Base-by-base conservation (phyloP, 139 green algal species). In the Choricystis sp. region DNA sequence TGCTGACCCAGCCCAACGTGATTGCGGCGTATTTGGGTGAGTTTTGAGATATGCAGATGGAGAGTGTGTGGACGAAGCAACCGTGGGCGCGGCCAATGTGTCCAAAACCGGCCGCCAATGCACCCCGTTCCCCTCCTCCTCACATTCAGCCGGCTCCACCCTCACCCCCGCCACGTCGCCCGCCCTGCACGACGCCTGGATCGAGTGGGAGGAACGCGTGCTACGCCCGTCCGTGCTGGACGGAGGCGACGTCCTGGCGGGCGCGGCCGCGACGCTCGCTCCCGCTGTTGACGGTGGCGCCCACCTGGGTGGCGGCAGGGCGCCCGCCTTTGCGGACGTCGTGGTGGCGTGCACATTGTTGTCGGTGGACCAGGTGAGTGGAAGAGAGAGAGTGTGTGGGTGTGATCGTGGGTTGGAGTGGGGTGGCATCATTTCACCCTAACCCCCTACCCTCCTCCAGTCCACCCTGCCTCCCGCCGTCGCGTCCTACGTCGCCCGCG, bases 1-100 rank as follows among this genome's bases (percentile, higher is more conserved):
- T 71, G 25, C 60, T 91, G 55, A 74, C 49, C 16, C 79, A 88
- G 29, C 66, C 84, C 0, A 85, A 85, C 62, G 83, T 80, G 3
- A 77, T 80, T 22, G 71, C 72, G 23, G 60, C 69, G 1, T 86
- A 74, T 29, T 26, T 89, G 24, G 77, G 72, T 83, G 56, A 20
- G 60, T 31, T 9, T 4, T 1, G 28, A 3, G 22, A 56, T 28
- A 19, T n/a, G n/a, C n/a, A n/a, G n/a, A n/a, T n/a, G n/a, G n/a
- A n/a, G n/a, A 56, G 26, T 23, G 23, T n/a, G 16, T 28, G n/a
- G 1, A 21, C 24, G 22, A 31, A 23, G 9, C n/a, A 56, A 23
- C 27, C 27, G 24, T 49, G 14, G 26, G 27, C 59, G 23, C 26
- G 48, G 9, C 40, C 40, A 52, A 52, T 16, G 9, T 52, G 40